Evolutionary conservation across 2,329 filamentous ascomycete genomes (phyloP).

Genomic region (Monilinia fructicola): DNA sequence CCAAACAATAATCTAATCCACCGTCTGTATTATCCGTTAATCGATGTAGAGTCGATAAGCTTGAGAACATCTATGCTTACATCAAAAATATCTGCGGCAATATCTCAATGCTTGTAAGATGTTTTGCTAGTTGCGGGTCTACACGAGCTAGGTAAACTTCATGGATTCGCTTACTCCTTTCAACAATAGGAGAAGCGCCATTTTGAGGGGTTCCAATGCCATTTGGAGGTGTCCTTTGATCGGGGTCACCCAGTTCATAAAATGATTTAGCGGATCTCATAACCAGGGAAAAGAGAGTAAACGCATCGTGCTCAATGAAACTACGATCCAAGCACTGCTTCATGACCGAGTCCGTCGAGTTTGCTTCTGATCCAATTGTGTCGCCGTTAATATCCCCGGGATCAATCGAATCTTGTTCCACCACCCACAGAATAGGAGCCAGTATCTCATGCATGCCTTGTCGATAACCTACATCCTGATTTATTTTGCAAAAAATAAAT

Average conservation of each 20-base stretch:
- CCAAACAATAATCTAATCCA: constrained; percentile 95
- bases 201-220: constrained; percentile 32
- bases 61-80: constrained; percentile 48
- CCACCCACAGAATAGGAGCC: constrained; percentile 81
- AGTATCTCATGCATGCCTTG: constrained; percentile 98
- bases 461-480: constrained; percentile 83
- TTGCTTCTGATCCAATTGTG: constrained; percentile 41
- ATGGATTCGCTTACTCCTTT: constrained; percentile 83
- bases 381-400: constrained; percentile 15
- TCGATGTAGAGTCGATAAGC: not conserved
- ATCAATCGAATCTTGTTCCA: constrained; percentile 78
- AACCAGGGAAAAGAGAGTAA: constrained; percentile 77
- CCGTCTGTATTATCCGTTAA: constrained; percentile 47
- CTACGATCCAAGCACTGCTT: constrained; percentile 65
- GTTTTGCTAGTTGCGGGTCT: constrained; percentile 79
- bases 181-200: constrained; percentile 70
- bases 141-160: constrained; percentile 73
- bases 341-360: constrained; percentile 43
- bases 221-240: constrained; percentile 44
- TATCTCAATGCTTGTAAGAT: constrained; percentile 81
- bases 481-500: constrained; percentile 92
- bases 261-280: constrained; percentile 88
- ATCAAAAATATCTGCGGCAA: constrained; percentile 97
- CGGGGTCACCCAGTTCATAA: constrained; percentile 62
- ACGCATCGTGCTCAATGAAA: constrained; percentile 88